Evolutionary conservation across 2,329 filamentous ascomycete genomes (phyloP), one percentile per base, ranked within the genome.

Genomic region (Penicillium palitans): DNA sequence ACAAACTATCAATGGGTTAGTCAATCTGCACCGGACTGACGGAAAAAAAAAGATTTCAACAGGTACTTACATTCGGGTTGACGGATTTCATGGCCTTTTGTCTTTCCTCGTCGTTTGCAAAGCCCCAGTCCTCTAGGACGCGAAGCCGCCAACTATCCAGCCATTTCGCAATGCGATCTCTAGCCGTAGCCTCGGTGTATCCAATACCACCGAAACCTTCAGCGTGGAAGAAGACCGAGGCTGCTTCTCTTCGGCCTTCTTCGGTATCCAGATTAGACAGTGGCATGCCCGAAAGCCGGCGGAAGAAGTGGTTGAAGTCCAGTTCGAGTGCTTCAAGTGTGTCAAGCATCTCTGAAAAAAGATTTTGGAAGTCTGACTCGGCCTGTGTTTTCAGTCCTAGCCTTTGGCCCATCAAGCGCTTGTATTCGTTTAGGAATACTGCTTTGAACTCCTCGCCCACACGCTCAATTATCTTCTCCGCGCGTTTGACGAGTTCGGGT

Each of bases 221-320:
- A 6, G 81, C 79, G 71, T 95, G 89, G 80, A 96, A 96, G 76
- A 99, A 97, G 0, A 85, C 73, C 0, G 81, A 81, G 0, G 93
- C 90, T 9, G 81, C 78, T n/a, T 86, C 80, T 61, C 83, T 83
- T 52, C 91, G 80, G 48, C 81, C 78, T 21, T 88, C 83, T 27
- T 88, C 83, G 0, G 86, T 89, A 29, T 84, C 82, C 7, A 96
- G 71, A 5, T 90, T 84, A 0, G 76, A 75, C 1, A 91, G 61
- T 33, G 78, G 83, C 19, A 96, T 70, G 21, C 78, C 76, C 52
- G 88, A 89, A 0, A 99, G 80, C 9, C 88, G 84, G 40, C 96
- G 85, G 82, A 98, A 98, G 72, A 96, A 95, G 68, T 96, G 90
- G 70, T 96, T 91, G 75, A 97, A 99, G 73, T 99, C 95, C 2